Evolutionary conservation across 495 filamentous ascomycete species (phyloP), one percentile per base, ranked within the genome.

Genomic region (Penicillium odoratum): DNA sequence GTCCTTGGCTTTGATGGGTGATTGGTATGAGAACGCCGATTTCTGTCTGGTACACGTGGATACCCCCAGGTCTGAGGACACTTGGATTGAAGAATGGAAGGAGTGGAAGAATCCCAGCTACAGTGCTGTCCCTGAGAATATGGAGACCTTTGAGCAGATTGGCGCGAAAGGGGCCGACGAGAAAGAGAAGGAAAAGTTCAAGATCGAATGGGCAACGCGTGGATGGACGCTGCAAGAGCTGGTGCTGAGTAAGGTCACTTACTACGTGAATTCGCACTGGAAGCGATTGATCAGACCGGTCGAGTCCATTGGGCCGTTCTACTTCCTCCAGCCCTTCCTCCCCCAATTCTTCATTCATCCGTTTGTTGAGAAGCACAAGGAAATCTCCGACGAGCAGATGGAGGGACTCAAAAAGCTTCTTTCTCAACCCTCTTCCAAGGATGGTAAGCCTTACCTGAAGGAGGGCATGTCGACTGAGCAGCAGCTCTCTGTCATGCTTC

Each of bases 191-290:
- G 21, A 25, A 31, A 10, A 48, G 28, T 30, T 16, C 13, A 28
- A 59, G 13, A 29, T 52, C 15, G 69, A 75, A 43, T 78, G 76
- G 77, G 69, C 71, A 0, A 73, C 69, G 3, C 64, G 74, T 46
- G 77, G 72, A 8, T 81, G 77, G 75, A 81, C 76, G 26, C 62
- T 79, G n/a, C 78, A 81, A 51, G 77, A 81, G 52, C 68, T 81
- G 38, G 74, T 78, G 28, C 66, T 78, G 67, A 80, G 77, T 61
- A 77, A 74, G 63, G 69, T 71, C 26, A 74, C 75, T 1, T 78
- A 69, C 61, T 78, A 74, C 58, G 69, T 73, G 31, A 80, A 80
- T 48, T 68, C 67, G 3, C 43, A 62, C 3, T 78, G 76, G 76
- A 13, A 63, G 43, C 58, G 60, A 21, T 55, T 78, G 42, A 59